Evolutionary conservation across 306 rosid genomes (phyloP).

Genomic region (Chamaecrista fasciculata): DNA sequence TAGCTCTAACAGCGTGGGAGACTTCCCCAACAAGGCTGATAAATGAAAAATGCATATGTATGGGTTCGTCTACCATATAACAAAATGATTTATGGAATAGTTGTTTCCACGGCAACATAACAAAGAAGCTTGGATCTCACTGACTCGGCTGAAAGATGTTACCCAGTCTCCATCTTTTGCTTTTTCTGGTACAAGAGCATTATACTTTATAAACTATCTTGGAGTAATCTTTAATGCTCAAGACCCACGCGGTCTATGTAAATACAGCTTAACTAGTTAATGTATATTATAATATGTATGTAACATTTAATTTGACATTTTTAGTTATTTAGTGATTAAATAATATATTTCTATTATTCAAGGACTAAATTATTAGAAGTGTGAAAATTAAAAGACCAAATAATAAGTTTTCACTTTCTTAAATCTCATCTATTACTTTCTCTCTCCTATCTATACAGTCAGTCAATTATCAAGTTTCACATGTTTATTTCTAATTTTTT

Average conservation of each 20-base stretch:
- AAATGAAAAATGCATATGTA: slow-evolving; percentile 35
- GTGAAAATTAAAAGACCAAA: no score
- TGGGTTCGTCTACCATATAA: slow-evolving; percentile 16
- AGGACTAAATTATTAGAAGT: no score
- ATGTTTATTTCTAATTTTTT: no score
- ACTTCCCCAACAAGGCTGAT: slow-evolving; percentile 53
- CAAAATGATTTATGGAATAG: slow-evolving; percentile 28
- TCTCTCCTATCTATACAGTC: no score
- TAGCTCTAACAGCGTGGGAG: slow-evolving; percentile 73
- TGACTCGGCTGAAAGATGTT: slow-evolving; percentile 5
- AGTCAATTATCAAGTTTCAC: no score
- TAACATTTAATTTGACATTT: no score
- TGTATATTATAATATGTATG: not conserved
- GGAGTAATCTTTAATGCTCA: not conserved
- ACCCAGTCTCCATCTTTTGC: not conserved
- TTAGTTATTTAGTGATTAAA: no score
- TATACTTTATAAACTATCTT: not conserved
- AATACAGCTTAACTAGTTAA: slow-evolving; percentile 11
- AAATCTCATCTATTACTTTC: no score
- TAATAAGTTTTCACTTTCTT: no score
- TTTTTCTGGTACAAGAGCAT: not conserved
- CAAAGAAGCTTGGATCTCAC: not conserved
- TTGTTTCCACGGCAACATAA: slow-evolving; percentile 20
- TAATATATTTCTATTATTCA: no score
- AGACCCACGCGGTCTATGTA: slow-evolving; percentile 16